A percentile compares a stretch with the other conserved stretches of the same genome.
Evolutionary conservation across 2,329 filamentous ascomycete species (phyloP).

Genomic region (Fusarium sp.): DNA sequence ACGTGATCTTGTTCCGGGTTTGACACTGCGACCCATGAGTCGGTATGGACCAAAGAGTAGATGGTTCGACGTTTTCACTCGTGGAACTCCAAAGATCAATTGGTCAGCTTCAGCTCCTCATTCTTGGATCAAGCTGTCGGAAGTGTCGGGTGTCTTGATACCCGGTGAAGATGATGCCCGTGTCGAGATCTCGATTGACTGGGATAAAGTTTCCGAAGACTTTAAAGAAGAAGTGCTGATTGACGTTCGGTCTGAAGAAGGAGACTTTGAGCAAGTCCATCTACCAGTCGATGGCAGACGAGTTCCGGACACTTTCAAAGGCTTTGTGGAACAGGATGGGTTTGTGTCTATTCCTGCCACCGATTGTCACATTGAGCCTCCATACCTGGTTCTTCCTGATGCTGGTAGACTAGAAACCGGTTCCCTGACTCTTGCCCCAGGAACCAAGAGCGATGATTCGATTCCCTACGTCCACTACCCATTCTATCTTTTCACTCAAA

Average conservation of each 20-base stretch:
- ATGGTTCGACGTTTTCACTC: slow-evolving; percentile 74
- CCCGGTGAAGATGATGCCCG: slow-evolving; percentile 46
- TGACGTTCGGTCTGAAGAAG: slow-evolving; percentile 51
- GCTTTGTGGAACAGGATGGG: slow-evolving; percentile 71
- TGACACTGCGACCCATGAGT: slow-evolving; percentile 68
- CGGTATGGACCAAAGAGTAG: slow-evolving; percentile 67
- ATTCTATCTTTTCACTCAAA: slow-evolving; percentile 26
- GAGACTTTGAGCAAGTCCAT: slow-evolving; percentile 61
- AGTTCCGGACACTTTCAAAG: slow-evolving; percentile 63
- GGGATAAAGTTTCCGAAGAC: slow-evolving; percentile 56
- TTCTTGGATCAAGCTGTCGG: slow-evolving; percentile 65
- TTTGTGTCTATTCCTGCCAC: slow-evolving; percentile 53
- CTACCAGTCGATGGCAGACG: slow-evolving; percentile 66
- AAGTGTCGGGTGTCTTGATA: slow-evolving; percentile 62
- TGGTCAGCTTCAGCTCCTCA: slow-evolving; percentile 64
- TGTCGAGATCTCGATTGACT: slow-evolving; percentile 37
- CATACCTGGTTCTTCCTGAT: slow-evolving; percentile 30
- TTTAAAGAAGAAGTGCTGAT: slow-evolving; percentile 46
- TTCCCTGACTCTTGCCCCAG: slow-evolving; percentile 14
- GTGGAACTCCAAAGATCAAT: slow-evolving; percentile 65
- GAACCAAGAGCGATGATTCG: fast-evolving
- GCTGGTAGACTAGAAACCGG: slow-evolving; percentile 27
- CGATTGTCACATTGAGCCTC: not conserved
- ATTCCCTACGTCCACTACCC: slow-evolving; percentile 7
- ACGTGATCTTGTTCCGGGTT: slow-evolving; percentile 66